Evolutionary conservation across 2,329 filamentous ascomycete species (phyloP).

Genomic region (Aspergillus hortae): DNA sequence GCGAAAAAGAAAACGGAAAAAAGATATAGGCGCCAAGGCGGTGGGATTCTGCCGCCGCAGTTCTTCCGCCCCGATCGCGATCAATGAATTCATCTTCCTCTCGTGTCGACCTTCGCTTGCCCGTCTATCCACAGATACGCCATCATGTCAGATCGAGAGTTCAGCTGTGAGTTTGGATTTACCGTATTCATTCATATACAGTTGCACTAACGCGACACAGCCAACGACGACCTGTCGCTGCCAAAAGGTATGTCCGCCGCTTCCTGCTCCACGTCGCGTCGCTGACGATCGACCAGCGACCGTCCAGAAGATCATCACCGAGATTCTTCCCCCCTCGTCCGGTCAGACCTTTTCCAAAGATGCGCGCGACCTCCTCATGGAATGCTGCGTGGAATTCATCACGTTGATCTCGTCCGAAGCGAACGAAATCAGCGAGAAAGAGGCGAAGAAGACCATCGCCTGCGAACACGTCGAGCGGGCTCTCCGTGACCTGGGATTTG

Average conservation of each 20-base stretch:
- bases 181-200: slow-evolving; percentile 9
- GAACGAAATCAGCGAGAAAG: slow-evolving; percentile 98
- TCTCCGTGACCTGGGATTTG: slow-evolving; percentile 85
- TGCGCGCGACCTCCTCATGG: slow-evolving; percentile 89
- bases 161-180: slow-evolving; percentile 41
- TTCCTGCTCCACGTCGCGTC: background rate
- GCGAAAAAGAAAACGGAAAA: background rate
- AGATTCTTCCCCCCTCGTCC: slow-evolving; percentile 75
- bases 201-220: slow-evolving; percentile 31
- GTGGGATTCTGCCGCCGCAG: slow-evolving; percentile 6
- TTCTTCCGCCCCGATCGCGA: slow-evolving; percentile 6
- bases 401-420: slow-evolving; percentile 97
- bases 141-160: slow-evolving; percentile 55
- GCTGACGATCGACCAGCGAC: slow-evolving; percentile 48
- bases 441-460: slow-evolving; percentile 98
- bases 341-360: slow-evolving; percentile 92
- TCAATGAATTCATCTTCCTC: background rate
- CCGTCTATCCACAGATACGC: background rate
- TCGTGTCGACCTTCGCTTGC: background rate
- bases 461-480: slow-evolving; percentile 97
- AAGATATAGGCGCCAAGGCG: slow-evolving; percentile 4
- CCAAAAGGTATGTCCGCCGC: slow-evolving; percentile 49
- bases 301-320: slow-evolving; percentile 81
- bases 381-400: slow-evolving; percentile 99
- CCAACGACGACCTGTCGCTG: slow-evolving; percentile 58